Base-by-base conservation (phyloP, 306 rosid genomes). In the Cucumis melo region DNA sequence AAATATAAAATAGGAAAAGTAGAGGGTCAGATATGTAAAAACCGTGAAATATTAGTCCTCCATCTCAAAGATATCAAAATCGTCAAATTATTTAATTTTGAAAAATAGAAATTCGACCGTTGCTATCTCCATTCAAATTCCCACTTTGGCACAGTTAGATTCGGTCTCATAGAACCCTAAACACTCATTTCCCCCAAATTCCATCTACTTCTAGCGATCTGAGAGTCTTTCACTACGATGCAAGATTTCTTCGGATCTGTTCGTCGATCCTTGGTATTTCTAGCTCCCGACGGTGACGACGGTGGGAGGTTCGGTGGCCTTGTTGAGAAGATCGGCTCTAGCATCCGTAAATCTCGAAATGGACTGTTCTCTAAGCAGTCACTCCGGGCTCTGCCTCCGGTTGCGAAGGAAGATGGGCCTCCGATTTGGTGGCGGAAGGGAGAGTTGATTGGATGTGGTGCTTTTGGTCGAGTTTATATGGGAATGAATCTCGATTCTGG, bases 401-500 rank as follows among this genome's bases (percentile, higher is more conserved):
- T 62, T 4, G 56, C 79, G 1, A 65, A 76, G 8, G 78, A 60
- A 20, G 86, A 79, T 34, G 85, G 65, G 16, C 82, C 88, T 60
- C 82, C 92, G 78, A 91, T 93, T 76, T 88, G 93, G 80, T 93
- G 98, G 98, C 93, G 96, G 62, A 91, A 83, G 79, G 98, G 98
- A 23, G 92, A 93, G 79, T 80, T 87, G 85, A 93, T 93, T 15
- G 98, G 98, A 14, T 88, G 87, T 14, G 97, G 98, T 36, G 98
- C 98, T 53, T 93, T 93, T 44, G 97, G 97, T 38, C 84, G 88
- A 10, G 98, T 89, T 17, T 93, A 91, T 77, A 91, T 93, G 97
- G 97, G 98, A 14, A 91, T 93, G 98, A 91, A 93, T 78, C 92
- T 93, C 16, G 97, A 93, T 78, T 89, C 93, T 16, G 98, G 98